These are phyloP conservation scores for Arabidopsis suecica DNA, from an alignment of 345 rosid genomes.

Conservation along the genomic window DNA sequence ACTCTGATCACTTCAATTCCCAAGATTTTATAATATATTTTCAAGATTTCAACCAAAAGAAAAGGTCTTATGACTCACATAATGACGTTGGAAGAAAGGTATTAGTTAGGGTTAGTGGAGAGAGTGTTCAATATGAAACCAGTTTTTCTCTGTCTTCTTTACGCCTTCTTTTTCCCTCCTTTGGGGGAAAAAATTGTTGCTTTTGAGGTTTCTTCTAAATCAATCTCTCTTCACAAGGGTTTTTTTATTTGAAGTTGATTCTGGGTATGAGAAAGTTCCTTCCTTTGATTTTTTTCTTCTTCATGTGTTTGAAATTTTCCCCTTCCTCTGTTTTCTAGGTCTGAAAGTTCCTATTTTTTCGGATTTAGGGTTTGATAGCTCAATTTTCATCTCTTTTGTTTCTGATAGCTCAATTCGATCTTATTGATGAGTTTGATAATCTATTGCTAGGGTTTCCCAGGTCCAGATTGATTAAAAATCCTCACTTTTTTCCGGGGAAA, in stretches of 20 bases:
- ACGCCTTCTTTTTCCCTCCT: not conserved
- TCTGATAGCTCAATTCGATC: not conserved
- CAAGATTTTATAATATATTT: constrained; percentile 3
- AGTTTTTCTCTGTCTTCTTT: not conserved
- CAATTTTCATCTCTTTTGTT: not conserved
- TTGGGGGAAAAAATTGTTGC: not conserved
- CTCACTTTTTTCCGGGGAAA: not conserved
- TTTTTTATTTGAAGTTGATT: constrained; percentile 29
- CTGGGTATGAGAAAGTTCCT: constrained; percentile 24
- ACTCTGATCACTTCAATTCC: not conserved
- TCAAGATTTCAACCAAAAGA: constrained; percentile 16
- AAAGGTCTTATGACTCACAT: not conserved
- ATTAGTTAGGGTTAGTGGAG: constrained; percentile 7
- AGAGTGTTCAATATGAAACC: constrained; percentile 14
- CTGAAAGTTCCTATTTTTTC: constrained; percentile 19
- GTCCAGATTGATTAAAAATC: not conserved
- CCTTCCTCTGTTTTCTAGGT: constrained; percentile 21
- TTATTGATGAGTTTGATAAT: not conserved
- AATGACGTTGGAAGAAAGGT: constrained; percentile 27
- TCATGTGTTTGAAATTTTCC: not conserved
- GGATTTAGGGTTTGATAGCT: not conserved
- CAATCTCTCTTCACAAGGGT: constrained; percentile 15
- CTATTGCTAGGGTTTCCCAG: not conserved
- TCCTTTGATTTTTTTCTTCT: not conserved
- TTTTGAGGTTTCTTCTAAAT: not conserved